Base-by-base conservation (phyloP, 148 eudicot species). In the Cornus florida region DNA sequence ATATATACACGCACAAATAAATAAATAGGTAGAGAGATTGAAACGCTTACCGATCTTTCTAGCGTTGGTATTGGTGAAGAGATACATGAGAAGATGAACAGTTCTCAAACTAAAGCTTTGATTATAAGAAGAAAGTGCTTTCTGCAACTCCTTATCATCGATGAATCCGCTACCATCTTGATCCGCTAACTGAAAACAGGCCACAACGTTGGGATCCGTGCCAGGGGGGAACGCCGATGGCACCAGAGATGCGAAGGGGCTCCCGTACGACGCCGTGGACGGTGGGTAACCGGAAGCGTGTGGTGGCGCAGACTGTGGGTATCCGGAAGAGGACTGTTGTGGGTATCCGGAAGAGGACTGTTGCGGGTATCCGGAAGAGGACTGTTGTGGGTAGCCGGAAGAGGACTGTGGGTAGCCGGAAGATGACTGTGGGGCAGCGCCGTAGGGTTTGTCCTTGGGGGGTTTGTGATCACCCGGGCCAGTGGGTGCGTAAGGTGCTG, bases 171-270 rank as follows among this genome's bases (percentile, higher is more conserved):
- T 96, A 4, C 95, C 89, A 72, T 96, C 99, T 35, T 81, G 86
- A 80, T 93, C 98, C 57, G 98, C 97, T 69, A 85, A 75, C 88
- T 91, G 95, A 28, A 93, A 96, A 72, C 92, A 87, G 10, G 90
- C 92, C 2, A 96, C 76, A 39, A 96, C 80, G 46, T 77, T 92
- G 14, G 97, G 98, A 74, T 96, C 99, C 4, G 98, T 92, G 4
- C 99, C 99, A 3, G 97, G 98, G 0, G 97, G 95, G 22, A 95
- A 95, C 2, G 90, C 83, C 10, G 98, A 92, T 28, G 98, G 99
- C 74, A 90, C 31, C n/a, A 92, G 79, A 32, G 94, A 69, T 1
- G 92, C 88, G 66, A 95, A 93, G 20, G 99, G 99, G 59, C 82
- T 85, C 0, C 88, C 88, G 64, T 87, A 87, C 57, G 83, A 74